Conservation (phyloP, 2,329 filamentous ascomycete species). For the Macrophomina phaseolina region DNA sequence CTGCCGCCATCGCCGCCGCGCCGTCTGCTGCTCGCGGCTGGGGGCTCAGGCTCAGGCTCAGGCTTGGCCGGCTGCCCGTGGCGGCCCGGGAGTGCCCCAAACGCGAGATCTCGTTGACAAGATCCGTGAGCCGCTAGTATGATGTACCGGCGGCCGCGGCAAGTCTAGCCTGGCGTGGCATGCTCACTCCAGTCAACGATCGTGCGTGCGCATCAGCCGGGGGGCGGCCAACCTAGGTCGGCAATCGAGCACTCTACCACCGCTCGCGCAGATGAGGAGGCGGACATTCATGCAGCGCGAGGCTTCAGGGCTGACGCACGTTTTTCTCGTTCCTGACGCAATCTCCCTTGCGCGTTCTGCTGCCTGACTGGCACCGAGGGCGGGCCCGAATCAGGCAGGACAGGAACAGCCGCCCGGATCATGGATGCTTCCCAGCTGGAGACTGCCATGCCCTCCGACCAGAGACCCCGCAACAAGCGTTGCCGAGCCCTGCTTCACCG, state of each 20-base stretch:
- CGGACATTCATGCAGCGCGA: slow-evolving; percentile 25
- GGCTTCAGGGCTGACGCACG: slow-evolving; percentile 42
- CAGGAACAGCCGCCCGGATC: slow-evolving; percentile 28
- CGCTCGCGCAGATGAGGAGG: slow-evolving; percentile 20
- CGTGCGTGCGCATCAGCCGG: slow-evolving; percentile 42
- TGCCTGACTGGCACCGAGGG: slow-evolving; percentile 29
- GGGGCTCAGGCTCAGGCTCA: too few relatives aligned
- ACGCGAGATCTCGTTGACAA: slow-evolving; percentile 29
- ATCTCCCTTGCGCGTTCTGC: slow-evolving; percentile 42
- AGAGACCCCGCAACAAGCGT: slow-evolving; percentile 50
- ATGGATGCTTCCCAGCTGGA: slow-evolving; percentile 26
- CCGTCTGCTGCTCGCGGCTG: too few relatives aligned
- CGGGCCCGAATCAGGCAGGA: slow-evolving; percentile 25
- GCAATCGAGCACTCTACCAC: slow-evolving; percentile 21
- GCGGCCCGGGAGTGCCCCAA: slow-evolving; percentile 26
- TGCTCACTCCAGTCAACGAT: slow-evolving; percentile 34
- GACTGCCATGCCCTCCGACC: slow-evolving; percentile 21
- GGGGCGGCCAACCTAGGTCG: slow-evolving; percentile 23
- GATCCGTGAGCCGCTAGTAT: slow-evolving; percentile 40
- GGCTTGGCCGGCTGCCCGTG: slow-evolving; percentile 1
- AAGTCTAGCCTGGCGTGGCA: slow-evolving; percentile 38
- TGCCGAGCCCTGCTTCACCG: slow-evolving; percentile 47
- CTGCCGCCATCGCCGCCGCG: neutral
- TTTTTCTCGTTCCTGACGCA: slow-evolving; percentile 49
- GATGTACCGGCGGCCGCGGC: slow-evolving; percentile 25